A percentile compares a stretch with the other conserved stretches of the same genome.
Conservation (phyloP, 176 grass and related monocot genomes). For the Luzula sylvatica region DNA sequence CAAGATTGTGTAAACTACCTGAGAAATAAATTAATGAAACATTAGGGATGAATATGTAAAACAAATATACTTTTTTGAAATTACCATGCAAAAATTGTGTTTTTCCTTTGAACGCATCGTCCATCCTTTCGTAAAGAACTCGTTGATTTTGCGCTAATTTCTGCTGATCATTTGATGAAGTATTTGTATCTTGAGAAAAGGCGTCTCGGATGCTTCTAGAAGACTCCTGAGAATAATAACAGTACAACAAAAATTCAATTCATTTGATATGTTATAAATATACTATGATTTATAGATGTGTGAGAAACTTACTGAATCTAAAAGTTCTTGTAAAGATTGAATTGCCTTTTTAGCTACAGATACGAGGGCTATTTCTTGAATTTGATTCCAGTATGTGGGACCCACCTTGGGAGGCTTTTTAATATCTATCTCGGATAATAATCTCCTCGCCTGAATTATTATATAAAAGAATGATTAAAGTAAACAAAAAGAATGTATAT, state of each 20-base stretch:
- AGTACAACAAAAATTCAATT: constrained; percentile 9
- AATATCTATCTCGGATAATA: constrained; percentile 82
- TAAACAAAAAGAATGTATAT: background rate
- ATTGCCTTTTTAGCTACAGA: constrained; percentile 60
- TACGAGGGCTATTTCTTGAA: constrained; percentile 85
- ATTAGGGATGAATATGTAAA: too few species aligned
- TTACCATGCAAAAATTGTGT: constrained; percentile 90
- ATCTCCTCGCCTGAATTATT: constrained; percentile 42
- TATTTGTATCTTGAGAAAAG: constrained; percentile 38
- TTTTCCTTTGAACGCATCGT: constrained; percentile 96
- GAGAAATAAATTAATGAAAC: too few species aligned
- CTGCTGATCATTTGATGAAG: constrained; percentile 57
- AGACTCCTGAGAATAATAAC: constrained; percentile 41
- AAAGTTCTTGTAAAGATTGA: constrained; percentile 53
- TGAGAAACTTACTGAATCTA: constrained; percentile 57
- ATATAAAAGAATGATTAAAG: constrained; percentile 5
- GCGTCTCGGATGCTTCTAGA: constrained; percentile 56
- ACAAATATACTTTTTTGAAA: background rate
- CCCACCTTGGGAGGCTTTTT: constrained; percentile 55
- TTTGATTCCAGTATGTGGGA: constrained; percentile 86
- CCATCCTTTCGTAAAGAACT: constrained; percentile 88
- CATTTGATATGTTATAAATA: constrained; percentile 12
- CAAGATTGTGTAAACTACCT: constrained; percentile 97
- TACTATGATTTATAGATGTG: constrained; percentile 13
- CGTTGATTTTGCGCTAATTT: constrained; percentile 93